phyloP scores from a whole-genome alignment of 2,329 filamentous ascomycete genomes.

The Apiospora pterosperma region DNA sequence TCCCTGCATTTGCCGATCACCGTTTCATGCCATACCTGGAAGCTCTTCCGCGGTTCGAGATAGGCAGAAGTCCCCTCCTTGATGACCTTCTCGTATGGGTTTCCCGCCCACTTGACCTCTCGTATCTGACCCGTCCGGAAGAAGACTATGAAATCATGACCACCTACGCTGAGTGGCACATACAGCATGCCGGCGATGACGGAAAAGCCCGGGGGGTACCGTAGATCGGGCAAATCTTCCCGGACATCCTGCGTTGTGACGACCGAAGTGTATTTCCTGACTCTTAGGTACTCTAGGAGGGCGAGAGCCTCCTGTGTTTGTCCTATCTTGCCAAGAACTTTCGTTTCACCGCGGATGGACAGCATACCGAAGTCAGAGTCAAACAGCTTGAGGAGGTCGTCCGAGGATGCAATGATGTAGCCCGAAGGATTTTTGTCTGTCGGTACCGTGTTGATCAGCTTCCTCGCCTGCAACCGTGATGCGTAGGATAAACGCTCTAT shows the following conservation, averaged over 20 bases:
- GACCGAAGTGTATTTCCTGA: constrained; percentile 72
- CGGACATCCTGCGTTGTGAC: constrained; percentile 73
- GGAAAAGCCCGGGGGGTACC: constrained; percentile 75
- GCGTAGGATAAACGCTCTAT: constrained; percentile 87
- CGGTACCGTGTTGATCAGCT: constrained; percentile 81
- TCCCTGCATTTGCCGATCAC: constrained; percentile 80
- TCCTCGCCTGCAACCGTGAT: constrained; percentile 78
- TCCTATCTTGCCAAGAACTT: constrained; percentile 72
- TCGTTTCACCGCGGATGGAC: constrained; percentile 85
- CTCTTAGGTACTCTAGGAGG: constrained; percentile 78
- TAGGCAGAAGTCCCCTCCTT: constrained; percentile 70
- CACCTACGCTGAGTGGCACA: constrained; percentile 73
- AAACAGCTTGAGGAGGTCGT: constrained; percentile 79
- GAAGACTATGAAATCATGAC: constrained; percentile 85
- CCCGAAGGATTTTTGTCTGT: constrained; percentile 80
- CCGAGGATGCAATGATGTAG: constrained; percentile 86
- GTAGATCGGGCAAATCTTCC: constrained; percentile 76
- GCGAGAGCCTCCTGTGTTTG: constrained; percentile 80
- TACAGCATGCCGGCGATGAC: constrained; percentile 76
- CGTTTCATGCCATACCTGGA: constrained; percentile 77
- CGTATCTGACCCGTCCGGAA: constrained; percentile 75
- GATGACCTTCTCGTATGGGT: constrained; percentile 76
- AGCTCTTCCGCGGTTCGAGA: constrained; percentile 75
- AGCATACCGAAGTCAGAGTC: constrained; percentile 83
- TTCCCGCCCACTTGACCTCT: constrained; percentile 83